A percentile compares a stretch with the other conserved stretches of the same genome.
phyloP scores from a whole-genome alignment of 148 eudicot genomes.

The Rhododendron molle region DNA sequence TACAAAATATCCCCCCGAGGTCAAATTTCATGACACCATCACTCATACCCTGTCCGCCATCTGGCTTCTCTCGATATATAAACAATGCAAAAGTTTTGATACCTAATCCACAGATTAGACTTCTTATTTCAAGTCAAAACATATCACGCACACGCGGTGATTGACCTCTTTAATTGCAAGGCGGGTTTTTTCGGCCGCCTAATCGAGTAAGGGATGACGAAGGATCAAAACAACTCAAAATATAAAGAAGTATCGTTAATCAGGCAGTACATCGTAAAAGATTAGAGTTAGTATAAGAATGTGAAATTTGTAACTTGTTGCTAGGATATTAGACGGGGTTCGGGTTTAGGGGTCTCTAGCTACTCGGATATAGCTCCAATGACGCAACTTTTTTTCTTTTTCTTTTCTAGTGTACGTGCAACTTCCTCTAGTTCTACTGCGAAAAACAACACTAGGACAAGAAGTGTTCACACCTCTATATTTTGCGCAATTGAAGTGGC shows the following conservation, averaged over 20 bases:
- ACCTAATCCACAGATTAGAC: conserved; percentile 5
- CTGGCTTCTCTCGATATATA: neutral
- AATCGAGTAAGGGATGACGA: neutral
- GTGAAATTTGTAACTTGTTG: neutral
- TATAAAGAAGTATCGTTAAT: neutral
- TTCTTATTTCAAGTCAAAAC: conserved; percentile 2
- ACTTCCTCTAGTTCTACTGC: neutral
- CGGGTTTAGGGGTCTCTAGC: neutral
- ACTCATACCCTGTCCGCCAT: too few species aligned
- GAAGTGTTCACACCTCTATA: neutral
- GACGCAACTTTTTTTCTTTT: neutral
- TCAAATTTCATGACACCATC: conserved; percentile 16
- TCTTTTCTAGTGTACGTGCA: neutral
- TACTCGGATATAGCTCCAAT: neutral
- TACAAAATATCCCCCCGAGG: conserved; percentile 2
- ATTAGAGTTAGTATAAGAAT: neutral
- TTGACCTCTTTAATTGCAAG: neutral
- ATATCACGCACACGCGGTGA: neutral
- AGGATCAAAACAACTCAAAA: neutral
- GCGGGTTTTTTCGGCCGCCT: neutral
- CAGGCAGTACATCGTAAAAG: neutral
- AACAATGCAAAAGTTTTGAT: neutral
- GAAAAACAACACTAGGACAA: neutral
- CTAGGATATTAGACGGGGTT: neutral
- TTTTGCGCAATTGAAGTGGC: neutral